Percentiles rank a stretch among this genome's conserved stretches.
These are phyloP conservation scores for Zostera marina DNA, from an alignment of 116 monocot genomes.

Conservation along the genomic window DNA sequence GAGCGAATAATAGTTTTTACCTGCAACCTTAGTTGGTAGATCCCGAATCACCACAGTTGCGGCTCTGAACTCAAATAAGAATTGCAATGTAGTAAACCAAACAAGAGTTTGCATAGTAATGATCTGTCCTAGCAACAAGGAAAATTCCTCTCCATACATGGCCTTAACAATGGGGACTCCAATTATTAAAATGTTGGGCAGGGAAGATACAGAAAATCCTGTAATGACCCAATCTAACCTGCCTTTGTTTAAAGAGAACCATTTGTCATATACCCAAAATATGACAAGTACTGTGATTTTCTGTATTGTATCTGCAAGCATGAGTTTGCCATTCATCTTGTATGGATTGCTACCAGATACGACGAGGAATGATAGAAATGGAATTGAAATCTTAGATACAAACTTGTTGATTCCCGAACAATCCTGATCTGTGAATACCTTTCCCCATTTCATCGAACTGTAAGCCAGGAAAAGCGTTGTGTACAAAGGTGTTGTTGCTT, in stretches of 20 bases:
- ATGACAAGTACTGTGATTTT: conserved; percentile 30
- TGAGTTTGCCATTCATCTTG: conserved; percentile 49
- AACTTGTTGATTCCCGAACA: conserved; percentile 74
- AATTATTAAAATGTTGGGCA: conserved; percentile 67
- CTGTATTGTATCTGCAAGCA: conserved; percentile 49
- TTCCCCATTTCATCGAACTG: conserved; percentile 55
- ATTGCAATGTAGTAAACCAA: conserved; percentile 47
- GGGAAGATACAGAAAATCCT: conserved; percentile 52
- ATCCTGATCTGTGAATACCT: conserved; percentile 50
- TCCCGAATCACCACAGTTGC: conserved; percentile 11
- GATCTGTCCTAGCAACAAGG: conserved; percentile 46
- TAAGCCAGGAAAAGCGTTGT: conserved; percentile 53
- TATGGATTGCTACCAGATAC: conserved; percentile 65
- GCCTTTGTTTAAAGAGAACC: conserved; percentile 4
- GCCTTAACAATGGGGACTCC: conserved; percentile 62
- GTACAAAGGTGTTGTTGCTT: conserved; percentile 56
- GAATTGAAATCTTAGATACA: conserved; percentile 64
- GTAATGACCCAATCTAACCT: conserved; percentile 57
- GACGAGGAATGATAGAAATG: conserved; percentile 53
- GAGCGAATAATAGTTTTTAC: not conserved
- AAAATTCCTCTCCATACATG: conserved; percentile 62
- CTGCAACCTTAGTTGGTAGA: conserved; percentile 1
- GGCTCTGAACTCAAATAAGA: conserved; percentile 58
- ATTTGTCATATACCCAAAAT: conserved; percentile 26
- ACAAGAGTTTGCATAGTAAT: conserved; percentile 58